Percentiles rank a stretch among this genome's conserved stretches.
phyloP scores from a whole-genome alignment of 768 basidiomycete species.

The Collybia mongolica region DNA sequence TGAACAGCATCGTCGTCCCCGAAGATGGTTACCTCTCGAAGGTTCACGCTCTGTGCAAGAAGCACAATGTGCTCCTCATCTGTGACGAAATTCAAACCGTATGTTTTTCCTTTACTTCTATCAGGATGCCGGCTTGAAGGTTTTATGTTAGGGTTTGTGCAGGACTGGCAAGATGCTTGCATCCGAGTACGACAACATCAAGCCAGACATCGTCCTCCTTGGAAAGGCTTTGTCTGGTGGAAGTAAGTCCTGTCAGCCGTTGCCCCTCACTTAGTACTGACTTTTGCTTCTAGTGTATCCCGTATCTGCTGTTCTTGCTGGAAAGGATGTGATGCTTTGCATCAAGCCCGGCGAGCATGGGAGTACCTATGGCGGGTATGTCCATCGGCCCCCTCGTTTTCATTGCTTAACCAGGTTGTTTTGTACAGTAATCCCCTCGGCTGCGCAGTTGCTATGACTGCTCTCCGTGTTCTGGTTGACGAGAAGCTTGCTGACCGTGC shows the following conservation, averaged over 20 bases:
- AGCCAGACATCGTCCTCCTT: slow-evolving; percentile 89
- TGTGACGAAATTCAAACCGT: slow-evolving; percentile 99
- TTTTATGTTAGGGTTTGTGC: slow-evolving; percentile 65
- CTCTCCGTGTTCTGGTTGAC: slow-evolving; percentile 85
- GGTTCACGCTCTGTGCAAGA: slow-evolving; percentile 82
- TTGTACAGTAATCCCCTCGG: slow-evolving; percentile 81
- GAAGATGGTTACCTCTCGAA: slow-evolving; percentile 80
- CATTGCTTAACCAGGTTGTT: slow-evolving; percentile 1
- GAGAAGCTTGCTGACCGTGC: slow-evolving; percentile 87
- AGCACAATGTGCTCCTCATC: slow-evolving; percentile 93
- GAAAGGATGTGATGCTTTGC: slow-evolving; percentile 90
- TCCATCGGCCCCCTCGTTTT: slow-evolving; percentile 9
- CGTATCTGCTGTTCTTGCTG: slow-evolving; percentile 91
- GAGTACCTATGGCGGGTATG: slow-evolving; percentile 91
- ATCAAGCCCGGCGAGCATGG: slow-evolving; percentile 96
- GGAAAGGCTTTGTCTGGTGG: slow-evolving; percentile 98
- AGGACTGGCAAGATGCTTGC: slow-evolving; percentile 94
- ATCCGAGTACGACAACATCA: slow-evolving; percentile 81
- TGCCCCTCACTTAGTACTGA: background rate
- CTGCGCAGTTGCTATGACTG: slow-evolving; percentile 94
- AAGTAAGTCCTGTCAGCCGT: slow-evolving; percentile 44
- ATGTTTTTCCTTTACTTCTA: slow-evolving; percentile 16
- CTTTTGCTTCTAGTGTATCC: slow-evolving; percentile 69
- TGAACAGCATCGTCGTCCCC: slow-evolving; percentile 83
- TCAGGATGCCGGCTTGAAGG: slow-evolving; percentile 1